Base-by-base conservation (phyloP, 2,329 filamentous ascomycete species). In the Gaeumannomyces tritici region DNA sequence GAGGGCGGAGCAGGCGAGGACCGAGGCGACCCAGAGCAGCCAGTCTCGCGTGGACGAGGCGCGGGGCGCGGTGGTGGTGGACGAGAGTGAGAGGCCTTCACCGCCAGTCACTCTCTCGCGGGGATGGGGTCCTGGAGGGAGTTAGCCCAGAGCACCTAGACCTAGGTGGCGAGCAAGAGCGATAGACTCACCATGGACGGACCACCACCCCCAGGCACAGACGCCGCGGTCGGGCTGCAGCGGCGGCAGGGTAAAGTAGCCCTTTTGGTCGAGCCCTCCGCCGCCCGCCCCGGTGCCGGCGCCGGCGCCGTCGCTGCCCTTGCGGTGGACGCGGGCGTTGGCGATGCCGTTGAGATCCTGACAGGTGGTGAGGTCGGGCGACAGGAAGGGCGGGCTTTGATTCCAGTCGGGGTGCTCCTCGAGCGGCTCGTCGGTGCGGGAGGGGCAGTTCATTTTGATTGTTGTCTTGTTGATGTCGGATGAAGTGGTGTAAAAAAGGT, bases 301-400 rank as follows among this genome's bases (percentile, higher is more conserved):
- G 55, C 67, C 70, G 63, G 70, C 70, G 62, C 75, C 72, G 67
- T 74, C 70, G 59, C 67, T 67, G 64, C 73, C 71, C 51, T 74
- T 70, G 31, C 76, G 72, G 64, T 75, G 73, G 67, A 78, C 75
- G 27, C 80, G 77, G 26, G 77, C 71, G 70, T 84, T 84, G 66
- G 79, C 74, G 65, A 81, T 80, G 65, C 81, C 81, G 65, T 83
- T 83, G 63, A 83, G 73, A 68, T 84, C 81, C 73, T 83, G 77
- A 66, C 81, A 74, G 55, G 81, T 83, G 29, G 81, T 84, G 59
- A 80, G 70, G 59, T 78, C 75, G 26, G 78, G 69, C 28, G 80
- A 75, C 61, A 83, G 71, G 28, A 74, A 76, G 1, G 79, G 76
- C 35, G 81, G 81, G 70, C 75, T 81, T 73, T 83, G 81, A 70